These are phyloP conservation scores for Talaromyces sp. DNA, from an alignment of 2,329 filamentous ascomycete species.

Conservation along the genomic window DNA sequence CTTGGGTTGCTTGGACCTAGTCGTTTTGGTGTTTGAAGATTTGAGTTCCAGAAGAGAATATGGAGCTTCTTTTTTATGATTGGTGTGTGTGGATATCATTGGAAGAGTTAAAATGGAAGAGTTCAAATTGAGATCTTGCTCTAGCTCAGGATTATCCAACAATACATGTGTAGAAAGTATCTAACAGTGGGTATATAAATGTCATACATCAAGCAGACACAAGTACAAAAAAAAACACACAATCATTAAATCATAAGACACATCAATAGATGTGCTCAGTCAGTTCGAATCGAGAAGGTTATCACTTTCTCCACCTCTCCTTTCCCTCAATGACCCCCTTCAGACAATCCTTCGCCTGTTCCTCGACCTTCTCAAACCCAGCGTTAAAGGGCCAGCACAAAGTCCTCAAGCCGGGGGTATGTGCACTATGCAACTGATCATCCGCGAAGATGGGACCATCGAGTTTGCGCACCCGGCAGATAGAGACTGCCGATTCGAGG, in stretches of 20 bases:
- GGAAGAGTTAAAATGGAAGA: background rate
- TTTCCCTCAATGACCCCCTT: slow-evolving; percentile 17
- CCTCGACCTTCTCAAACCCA: slow-evolving; percentile 58
- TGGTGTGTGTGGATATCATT: background rate
- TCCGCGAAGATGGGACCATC: slow-evolving; percentile 67
- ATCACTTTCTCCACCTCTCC: slow-evolving; percentile 11
- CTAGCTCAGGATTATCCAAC: background rate
- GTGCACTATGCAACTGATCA: slow-evolving; percentile 45
- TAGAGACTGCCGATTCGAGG: slow-evolving; percentile 67
- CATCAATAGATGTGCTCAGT: background rate
- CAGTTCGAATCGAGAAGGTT: background rate
- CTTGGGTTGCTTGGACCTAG: too few relatives aligned
- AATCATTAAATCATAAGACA: slow-evolving; percentile 3
- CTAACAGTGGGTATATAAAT: slow-evolving; percentile 7
- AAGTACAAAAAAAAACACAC: background rate
- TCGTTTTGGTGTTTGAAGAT: background rate
- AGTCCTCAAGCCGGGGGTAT: slow-evolving; percentile 69
- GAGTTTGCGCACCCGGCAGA: slow-evolving; percentile 67
- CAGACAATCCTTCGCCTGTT: slow-evolving; percentile 47
- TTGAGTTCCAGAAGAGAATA: background rate
- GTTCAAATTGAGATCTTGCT: background rate
- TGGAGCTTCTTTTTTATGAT: background rate
- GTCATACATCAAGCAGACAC: slow-evolving; percentile 7
- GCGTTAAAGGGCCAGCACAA: slow-evolving; percentile 63
- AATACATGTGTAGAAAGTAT: slow-evolving; percentile 6